Percentiles rank a stretch among this genome's conserved stretches.
Evolutionary conservation across 139 green algal genomes (phyloP).

Genomic region (Nannochloris sp.): DNA sequence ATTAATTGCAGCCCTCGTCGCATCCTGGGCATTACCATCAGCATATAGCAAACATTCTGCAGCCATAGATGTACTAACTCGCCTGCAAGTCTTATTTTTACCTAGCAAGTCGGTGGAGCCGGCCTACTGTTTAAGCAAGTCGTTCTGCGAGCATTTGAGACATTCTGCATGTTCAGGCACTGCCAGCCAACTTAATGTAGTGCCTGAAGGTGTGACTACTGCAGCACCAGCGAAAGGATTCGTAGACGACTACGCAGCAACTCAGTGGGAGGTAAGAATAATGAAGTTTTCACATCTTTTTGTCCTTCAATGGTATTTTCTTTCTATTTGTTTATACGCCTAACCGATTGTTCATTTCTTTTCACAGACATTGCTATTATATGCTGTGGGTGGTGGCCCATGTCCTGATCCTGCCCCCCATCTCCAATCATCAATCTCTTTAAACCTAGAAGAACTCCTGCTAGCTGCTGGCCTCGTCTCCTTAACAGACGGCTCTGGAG

Average conservation of each 20-base stretch:
- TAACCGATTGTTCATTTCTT: too few species aligned
- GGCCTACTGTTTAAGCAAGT: constrained; percentile 17
- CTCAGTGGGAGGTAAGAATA: constrained; percentile 52
- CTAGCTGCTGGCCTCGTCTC: constrained; percentile 33
- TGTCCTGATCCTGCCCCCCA: neutral
- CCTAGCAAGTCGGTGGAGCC: neutral
- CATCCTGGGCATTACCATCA: constrained; percentile 5
- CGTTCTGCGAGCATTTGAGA: constrained; percentile 39
- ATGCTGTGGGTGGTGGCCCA: constrained; percentile 28
- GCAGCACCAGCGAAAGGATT: constrained; percentile 18
- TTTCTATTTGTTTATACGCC: too few species aligned
- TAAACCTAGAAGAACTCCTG: constrained; percentile 50
- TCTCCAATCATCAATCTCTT: neutral
- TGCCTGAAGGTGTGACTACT: constrained; percentile 14
- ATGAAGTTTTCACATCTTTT: too few species aligned
- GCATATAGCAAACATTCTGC: constrained; percentile 20
- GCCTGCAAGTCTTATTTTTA: constrained; percentile 20
- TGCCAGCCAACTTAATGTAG: neutral
- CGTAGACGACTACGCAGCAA: constrained; percentile 35
- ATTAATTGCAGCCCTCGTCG: constrained; percentile 17
- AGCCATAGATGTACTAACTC: constrained; percentile 18
- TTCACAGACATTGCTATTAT: constrained; percentile 50
- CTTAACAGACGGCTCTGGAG: neutral
- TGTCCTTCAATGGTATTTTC: too few species aligned
- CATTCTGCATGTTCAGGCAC: constrained; percentile 24